These are phyloP conservation scores for Coemansia sp. DNA, from an alignment of 192 early-diverging fungal species.

Conservation along the genomic window DNA sequence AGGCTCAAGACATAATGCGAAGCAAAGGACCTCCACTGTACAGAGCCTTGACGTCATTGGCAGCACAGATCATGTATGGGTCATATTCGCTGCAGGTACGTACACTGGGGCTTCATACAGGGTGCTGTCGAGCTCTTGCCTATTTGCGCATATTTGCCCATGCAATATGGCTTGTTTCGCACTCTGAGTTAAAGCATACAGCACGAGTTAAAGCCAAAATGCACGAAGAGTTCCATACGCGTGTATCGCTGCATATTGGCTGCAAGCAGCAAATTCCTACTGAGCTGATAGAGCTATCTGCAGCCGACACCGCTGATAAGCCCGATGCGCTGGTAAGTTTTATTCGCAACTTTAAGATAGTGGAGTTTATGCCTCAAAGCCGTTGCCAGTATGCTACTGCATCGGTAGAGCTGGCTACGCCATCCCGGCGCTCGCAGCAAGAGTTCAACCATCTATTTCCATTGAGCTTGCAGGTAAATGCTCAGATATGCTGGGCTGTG, in stretches of 20 bases:
- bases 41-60: background rate
- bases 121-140: constrained; percentile 13
- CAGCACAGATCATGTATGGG: constrained; percentile 22
- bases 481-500: constrained; percentile 20
- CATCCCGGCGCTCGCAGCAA: background rate
- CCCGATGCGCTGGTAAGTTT: constrained; percentile 9
- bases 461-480: constrained; percentile 15
- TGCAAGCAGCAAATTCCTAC: too few species aligned
- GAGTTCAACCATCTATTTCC: constrained; percentile 50
- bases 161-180: constrained; percentile 27
- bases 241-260: background rate
- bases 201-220: constrained; percentile 15
- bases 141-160: constrained; percentile 38
- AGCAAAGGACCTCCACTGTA: background rate
- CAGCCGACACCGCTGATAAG: too few species aligned
- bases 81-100: constrained; percentile 30
- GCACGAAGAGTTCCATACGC: constrained; percentile 23
- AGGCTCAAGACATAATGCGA: constrained; percentile 2
- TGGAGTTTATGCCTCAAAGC: constrained; percentile 15
- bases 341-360: constrained; percentile 17
- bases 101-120: constrained; percentile 25
- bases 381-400: constrained; percentile 22
- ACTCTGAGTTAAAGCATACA: constrained; percentile 12
- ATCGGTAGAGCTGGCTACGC: background rate
- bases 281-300: too few species aligned